Percentiles rank a stretch among this genome's conserved stretches.
These are phyloP conservation scores for Daldinia decipiens DNA, from an alignment of 495 filamentous ascomycete genomes.

Conservation along the genomic window DNA sequence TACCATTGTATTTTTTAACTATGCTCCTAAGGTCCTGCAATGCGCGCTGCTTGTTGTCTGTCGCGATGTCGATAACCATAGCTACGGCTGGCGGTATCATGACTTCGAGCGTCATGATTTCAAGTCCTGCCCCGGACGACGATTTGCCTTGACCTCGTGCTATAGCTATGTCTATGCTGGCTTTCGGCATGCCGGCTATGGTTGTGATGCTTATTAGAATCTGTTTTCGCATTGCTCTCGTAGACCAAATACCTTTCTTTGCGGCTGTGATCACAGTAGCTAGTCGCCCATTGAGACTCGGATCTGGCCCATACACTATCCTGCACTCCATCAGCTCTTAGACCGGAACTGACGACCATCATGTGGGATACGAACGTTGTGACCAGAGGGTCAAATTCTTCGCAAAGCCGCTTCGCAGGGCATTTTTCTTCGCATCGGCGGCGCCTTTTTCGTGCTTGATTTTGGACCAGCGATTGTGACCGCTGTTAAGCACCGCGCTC, in stretches of 20 bases:
- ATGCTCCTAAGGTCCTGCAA: constrained; percentile 74
- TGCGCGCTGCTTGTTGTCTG: constrained; percentile 78
- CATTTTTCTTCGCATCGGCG: constrained; percentile 70
- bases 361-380: constrained; percentile 54
- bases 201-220: constrained; percentile 23
- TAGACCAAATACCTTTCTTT: constrained; percentile 71
- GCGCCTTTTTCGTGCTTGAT: constrained; percentile 94
- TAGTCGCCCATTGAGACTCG: constrained; percentile 76
- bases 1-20: constrained; percentile 76
- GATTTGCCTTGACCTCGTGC: constrained; percentile 87
- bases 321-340: constrained; percentile 26
- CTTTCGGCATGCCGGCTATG: constrained; percentile 80
- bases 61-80: constrained; percentile 78
- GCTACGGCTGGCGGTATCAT: constrained; percentile 82
- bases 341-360: neutral
- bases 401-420: constrained; percentile 56
- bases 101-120: constrained; percentile 80
- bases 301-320: constrained; percentile 72
- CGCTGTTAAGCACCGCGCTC: constrained; percentile 63
- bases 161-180: constrained; percentile 82
- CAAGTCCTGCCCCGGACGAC: constrained; percentile 73
- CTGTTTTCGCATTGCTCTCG: no score
- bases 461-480: constrained; percentile 93
- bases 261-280: constrained; percentile 75
- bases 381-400: constrained; percentile 64